These are phyloP conservation scores for Gaeumannomyces sp. DNA, from an alignment of 2,329 filamentous ascomycete genomes.

Conservation along the genomic window DNA sequence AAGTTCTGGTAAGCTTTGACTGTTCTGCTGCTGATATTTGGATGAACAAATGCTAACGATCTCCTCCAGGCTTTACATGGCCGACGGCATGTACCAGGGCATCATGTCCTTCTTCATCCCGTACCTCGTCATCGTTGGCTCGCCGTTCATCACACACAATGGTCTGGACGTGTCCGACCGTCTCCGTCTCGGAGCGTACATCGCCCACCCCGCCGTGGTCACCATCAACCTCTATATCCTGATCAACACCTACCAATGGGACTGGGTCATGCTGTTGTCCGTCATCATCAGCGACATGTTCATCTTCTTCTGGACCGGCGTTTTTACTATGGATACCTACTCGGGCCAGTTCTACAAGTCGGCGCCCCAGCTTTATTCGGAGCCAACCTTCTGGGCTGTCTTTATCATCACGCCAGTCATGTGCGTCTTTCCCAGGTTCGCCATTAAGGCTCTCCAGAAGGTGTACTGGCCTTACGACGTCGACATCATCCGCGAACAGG, in stretches of 20 bases:
- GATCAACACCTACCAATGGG: constrained; percentile 96
- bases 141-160: constrained; percentile 61
- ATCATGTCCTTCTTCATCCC: constrained; percentile 90
- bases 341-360: constrained; percentile 64
- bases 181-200: constrained; percentile 77
- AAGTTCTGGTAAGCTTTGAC: constrained; percentile 80
- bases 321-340: constrained; percentile 57
- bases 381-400: constrained; percentile 82
- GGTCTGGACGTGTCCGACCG: constrained; percentile 75
- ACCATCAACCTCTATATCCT: constrained; percentile 92
- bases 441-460: constrained; percentile 83
- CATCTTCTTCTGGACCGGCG: constrained; percentile 92
- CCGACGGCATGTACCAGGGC: constrained; percentile 91
- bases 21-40: not conserved
- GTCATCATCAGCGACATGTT: constrained; percentile 76
- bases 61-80: constrained; percentile 72
- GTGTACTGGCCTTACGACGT: constrained; percentile 89
- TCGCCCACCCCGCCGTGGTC: constrained; percentile 76
- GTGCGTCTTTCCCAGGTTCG: constrained; percentile 81
- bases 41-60: constrained; percentile 2
- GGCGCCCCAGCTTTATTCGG: constrained; percentile 70
- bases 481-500: constrained; percentile 92
- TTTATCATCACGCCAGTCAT: constrained; percentile 73
- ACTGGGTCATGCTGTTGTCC: constrained; percentile 88
- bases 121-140: constrained; percentile 68